Evolutionary conservation across 2,329 filamentous ascomycete genomes (phyloP), one percentile per base, ranked within the genome.

Genomic region (Aspergillus sp.): DNA sequence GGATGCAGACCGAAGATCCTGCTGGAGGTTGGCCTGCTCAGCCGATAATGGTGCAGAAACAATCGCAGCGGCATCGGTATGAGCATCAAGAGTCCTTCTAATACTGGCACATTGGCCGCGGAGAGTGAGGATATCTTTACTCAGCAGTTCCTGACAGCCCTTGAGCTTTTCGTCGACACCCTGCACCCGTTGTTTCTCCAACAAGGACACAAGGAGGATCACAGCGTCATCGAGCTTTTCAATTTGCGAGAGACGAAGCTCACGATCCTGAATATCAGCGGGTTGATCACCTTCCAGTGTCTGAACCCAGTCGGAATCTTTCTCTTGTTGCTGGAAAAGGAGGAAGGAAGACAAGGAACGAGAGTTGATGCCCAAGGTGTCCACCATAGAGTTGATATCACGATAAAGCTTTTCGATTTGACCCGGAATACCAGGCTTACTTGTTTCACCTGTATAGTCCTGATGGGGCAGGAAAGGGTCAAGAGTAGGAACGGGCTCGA

Each of bases 341-440:
- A 92, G 71, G 62, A 82, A 87, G 0, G 79, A 76, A 17, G 78
- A 71, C 40, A 87, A 63, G 6, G 80, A 85, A 14, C 93, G 82
- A 5, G 89, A 85, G 67, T 97, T 97, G 46, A 97, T 81, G 9
- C 93, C 93, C 38, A 97, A 76, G 0, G 89, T 93, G 63, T 97
- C 91, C 41, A 99, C 86, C 94, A 97, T 99, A 11, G 89, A 89
- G 70, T 79, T 80, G 57, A 78, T 77, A 53, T 80, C 77, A 11
- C 76, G 74, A 56, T 78, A 79, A 2, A 80, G 61, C 47, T 72
- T 68, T 61, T 80, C 77, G 43, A 79, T 76, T 58, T 79, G 76
- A 6, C 76, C 76, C 1, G 76, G 74, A 51, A 80, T 71, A 25
- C 76, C 77, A 38, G 74, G 75, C 56, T 78, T 77, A 43, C 66